Base-by-base conservation (phyloP, 345 rosid species). In the Trapa bicornis region DNA sequence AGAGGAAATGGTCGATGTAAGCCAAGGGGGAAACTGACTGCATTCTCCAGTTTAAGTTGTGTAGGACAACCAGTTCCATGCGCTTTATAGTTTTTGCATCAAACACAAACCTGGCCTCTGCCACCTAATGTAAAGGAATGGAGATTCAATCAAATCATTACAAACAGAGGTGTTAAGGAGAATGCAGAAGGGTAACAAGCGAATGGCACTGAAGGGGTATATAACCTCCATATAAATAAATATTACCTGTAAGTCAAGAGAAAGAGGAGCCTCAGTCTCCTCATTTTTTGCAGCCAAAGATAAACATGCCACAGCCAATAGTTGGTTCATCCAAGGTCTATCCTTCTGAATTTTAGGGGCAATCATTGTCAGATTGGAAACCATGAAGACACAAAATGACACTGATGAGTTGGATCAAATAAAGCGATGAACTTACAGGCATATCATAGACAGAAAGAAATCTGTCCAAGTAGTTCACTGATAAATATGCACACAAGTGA, bases 231-330 rank as follows among this genome's bases (percentile, higher is more conserved):
- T 36, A 66, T 50, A 45, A 35, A 7, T 54, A 22, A 22, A 22
- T 22, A 22, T 22, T 22, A 88, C 96, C 89, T 88, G 89, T 54
- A 88, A 78, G 81, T 88, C 89, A 37, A 88, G 69, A 62, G 78
- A 71, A 1, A 84, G 61, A 37, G 89, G 96, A 67, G 80, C 88
- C 65, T 84, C 77, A 41, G 84, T 79, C 80, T 88, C 96, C 66
- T 88, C 92, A 84, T 83, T 78, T 79, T 88, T 88, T 65, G 89
- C 89, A 10, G 92, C 91, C 66, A 88, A 70, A 53, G 96, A 88
- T 66, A 86, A 72, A 73, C 96, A 88, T 54, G 96, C 84, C 72
- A 88, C 92, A 32, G 87, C 88, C 72, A 84, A 72, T 70, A 88
- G 75, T 57, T 84, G 89, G 77, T 79, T 76, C 88, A 79, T 86